Base-by-base conservation (phyloP, 441 rosid genomes). In the Croton laevigatus region DNA sequence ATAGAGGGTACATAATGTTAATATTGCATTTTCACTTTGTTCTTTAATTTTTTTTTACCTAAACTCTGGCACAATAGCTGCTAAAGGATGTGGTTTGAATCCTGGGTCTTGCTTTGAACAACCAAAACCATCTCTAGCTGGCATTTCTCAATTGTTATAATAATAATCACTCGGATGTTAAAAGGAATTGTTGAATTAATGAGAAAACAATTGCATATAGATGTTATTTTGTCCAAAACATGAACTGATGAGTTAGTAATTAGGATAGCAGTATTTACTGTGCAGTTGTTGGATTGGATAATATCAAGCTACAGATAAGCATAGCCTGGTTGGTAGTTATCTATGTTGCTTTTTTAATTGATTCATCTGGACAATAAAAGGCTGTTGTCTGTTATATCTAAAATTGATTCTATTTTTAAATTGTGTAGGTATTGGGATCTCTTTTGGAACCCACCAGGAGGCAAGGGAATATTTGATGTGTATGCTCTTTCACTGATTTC, bases 351-450 rank as follows among this genome's bases (percentile, higher is more conserved):
- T 62, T 51, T 34, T 46, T 42, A 51, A 52, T n/a, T 60, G 59
- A 27, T 55, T 65, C 34, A 60, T 59, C 40, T 54, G 22, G 60
- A 22, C 14, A 59, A 45, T 55, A 1, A 7, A 71, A 71, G 53
- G 57, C 19, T 70, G 32, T 48, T 22, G 54, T 69, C 37, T 32
- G 27, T 55, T 53, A n/a, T 34, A 32, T 62, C 22, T 55, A 64
- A 59, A 62, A 45, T 70, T 60, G 66, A 51, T 72, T 76, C 16
- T 65, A 49, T 0, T 51, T 51, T 72, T 75, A 22, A 81, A 27
- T 27, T 67, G 19, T 80, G 75, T 46, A 91, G 98, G 81, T 94
- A 89, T 61, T 94, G 98, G 98, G 98, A 94, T 79, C 93, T 94
- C 9, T 87, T 86, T 4, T 94, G 98, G 98, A 80, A 74, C 66